A percentile compares a stretch with the other conserved stretches of the same genome.
phyloP scores from a whole-genome alignment of 2,329 filamentous ascomycete genomes.

The Mycogone perniciosa region DNA sequence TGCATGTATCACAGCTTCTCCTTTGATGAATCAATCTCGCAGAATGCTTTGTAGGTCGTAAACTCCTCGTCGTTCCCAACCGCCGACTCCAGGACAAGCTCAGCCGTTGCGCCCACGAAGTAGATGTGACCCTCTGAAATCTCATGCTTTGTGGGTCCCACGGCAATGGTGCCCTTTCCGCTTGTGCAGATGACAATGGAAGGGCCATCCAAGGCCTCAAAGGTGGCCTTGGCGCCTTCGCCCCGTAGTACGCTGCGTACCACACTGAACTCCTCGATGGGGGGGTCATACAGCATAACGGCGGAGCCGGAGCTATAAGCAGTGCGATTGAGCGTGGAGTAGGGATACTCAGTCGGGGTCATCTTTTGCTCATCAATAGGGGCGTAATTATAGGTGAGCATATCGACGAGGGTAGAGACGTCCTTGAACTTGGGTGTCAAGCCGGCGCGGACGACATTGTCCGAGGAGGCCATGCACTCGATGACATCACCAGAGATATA shows the following conservation, averaged over 20 bases:
- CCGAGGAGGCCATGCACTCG: conserved; percentile 98
- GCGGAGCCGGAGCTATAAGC: conserved; percentile 74
- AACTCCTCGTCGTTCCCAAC: conserved; percentile 60
- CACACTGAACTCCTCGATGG: conserved; percentile 93
- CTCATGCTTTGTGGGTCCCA: conserved; percentile 74
- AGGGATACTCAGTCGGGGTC: conserved; percentile 76
- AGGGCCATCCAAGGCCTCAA: conserved; percentile 80
- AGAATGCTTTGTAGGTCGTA: conserved; percentile 89
- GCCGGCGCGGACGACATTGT: conserved; percentile 95
- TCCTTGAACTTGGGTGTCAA: conserved; percentile 99
- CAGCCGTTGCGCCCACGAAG: conserved; percentile 83
- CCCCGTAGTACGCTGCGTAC: conserved; percentile 70
- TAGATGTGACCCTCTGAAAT: conserved; percentile 68
- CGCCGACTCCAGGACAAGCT: conserved; percentile 68
- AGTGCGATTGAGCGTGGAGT: conserved; percentile 70
- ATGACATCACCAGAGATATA: conserved; percentile 93
- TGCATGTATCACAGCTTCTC: conserved; percentile 22
- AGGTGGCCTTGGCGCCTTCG: conserved; percentile 73
- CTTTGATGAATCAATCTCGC: conserved; percentile 59
- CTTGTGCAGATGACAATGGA: conserved; percentile 89
- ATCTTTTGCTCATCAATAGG: conserved; percentile 96
- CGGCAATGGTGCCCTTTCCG: conserved; percentile 75
- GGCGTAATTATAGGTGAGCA: conserved; percentile 93
- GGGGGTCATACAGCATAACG: conserved; percentile 79
- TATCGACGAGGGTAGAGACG: conserved; percentile 76